phyloP scores from a whole-genome alignment of 2,329 filamentous ascomycete species.

The Fusarium citri region DNA sequence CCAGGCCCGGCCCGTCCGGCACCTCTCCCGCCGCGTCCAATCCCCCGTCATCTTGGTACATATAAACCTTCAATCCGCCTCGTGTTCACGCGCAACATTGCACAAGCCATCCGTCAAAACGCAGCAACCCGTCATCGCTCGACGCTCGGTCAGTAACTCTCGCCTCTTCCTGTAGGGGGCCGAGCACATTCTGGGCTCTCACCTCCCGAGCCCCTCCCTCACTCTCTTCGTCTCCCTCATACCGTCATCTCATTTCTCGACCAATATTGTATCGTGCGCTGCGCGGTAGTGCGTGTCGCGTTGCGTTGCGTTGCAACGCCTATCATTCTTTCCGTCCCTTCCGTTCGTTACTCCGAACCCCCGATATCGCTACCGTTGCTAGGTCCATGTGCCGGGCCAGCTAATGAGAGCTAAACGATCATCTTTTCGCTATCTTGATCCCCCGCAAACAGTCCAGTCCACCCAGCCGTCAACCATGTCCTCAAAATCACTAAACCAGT shows the following conservation, averaged over 20 bases:
- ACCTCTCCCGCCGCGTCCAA: conserved; percentile 18
- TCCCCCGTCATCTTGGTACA: conserved; percentile 11
- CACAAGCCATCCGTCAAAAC: conserved; percentile 31
- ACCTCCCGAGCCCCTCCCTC: background rate
- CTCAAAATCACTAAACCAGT: conserved; percentile 7
- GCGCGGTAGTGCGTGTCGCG: background rate
- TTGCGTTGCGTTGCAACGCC: conserved; percentile 9
- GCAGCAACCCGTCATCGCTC: conserved; percentile 23
- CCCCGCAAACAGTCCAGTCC: background rate
- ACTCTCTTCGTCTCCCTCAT: background rate
- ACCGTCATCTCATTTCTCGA: conserved; percentile 9
- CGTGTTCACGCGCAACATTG: conserved; percentile 16
- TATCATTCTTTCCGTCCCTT: background rate
- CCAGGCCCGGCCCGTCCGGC: conserved; percentile 39
- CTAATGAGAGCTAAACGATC: conserved; percentile 11
- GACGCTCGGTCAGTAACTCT: conserved; percentile 36
- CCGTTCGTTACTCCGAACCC: background rate
- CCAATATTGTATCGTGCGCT: background rate
- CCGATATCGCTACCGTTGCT: conserved; percentile 4
- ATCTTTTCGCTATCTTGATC: conserved; percentile 28
- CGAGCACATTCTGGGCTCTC: conserved; percentile 11
- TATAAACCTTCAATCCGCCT: conserved; percentile 37
- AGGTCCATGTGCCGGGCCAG: background rate
- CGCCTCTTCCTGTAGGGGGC: conserved; percentile 35
- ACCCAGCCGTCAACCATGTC: background rate